Conservation (phyloP, 139 green algal species). For the Mesotaenium endlicherianum region DNA sequence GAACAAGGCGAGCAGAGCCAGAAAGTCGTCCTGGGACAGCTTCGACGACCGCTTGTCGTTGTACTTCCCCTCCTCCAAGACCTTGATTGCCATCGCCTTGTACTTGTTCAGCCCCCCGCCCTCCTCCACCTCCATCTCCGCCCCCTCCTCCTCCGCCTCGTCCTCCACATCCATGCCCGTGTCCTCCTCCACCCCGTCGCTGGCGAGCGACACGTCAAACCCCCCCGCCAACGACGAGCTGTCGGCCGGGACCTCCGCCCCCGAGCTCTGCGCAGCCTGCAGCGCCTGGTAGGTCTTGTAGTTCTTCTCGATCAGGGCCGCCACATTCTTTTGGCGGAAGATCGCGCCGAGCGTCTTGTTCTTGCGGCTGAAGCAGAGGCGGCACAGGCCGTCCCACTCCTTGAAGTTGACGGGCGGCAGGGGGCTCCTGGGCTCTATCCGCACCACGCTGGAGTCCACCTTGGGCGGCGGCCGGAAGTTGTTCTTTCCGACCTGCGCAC, state of each 20-base stretch:
- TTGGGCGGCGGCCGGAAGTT: constrained; percentile 91
- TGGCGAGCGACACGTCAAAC: background rate
- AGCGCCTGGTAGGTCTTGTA: constrained; percentile 50
- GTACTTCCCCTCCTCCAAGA: constrained; percentile 70
- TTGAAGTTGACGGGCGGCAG: constrained; percentile 90
- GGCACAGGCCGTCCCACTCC: constrained; percentile 96
- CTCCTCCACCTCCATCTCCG: constrained; percentile 49
- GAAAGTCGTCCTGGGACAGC: constrained; percentile 93
- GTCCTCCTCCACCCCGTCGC: constrained; percentile 11
- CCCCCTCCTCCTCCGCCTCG: constrained; percentile 17
- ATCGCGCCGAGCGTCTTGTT: constrained; percentile 96
- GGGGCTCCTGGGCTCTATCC: constrained; percentile 94
- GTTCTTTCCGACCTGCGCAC: constrained; percentile 80
- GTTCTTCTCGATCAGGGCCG: constrained; percentile 59
- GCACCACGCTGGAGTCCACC: constrained; percentile 94
- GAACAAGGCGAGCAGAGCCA: constrained; percentile 86
- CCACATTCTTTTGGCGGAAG: constrained; percentile 72
- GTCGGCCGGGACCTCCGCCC: no score
- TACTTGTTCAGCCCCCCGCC: constrained; percentile 4
- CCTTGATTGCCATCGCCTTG: constrained; percentile 38
- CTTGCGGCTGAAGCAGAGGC: constrained; percentile 88
- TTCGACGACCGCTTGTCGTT: constrained; percentile 80
- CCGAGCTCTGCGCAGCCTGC: background rate
- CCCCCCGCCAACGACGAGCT: background rate
- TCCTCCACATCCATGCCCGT: constrained; percentile 8